Evolutionary conservation across 1,284 basidiomycete species (phyloP), one percentile per base, ranked within the genome.

Genomic region (Apiotrichum domesticum): DNA sequence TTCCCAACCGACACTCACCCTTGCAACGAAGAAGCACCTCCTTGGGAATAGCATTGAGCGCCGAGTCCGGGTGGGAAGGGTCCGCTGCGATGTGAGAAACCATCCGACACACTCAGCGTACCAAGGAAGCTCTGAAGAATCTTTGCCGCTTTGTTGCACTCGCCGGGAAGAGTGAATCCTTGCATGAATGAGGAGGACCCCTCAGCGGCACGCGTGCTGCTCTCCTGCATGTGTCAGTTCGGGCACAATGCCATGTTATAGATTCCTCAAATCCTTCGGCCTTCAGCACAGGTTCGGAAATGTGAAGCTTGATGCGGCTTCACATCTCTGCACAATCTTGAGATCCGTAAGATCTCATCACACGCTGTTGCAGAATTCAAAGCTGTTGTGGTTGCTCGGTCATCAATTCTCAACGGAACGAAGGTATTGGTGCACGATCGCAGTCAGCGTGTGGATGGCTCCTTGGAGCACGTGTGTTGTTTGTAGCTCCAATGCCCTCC

Each of bases 11-110:
- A 3, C 37, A 66, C 80, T 62, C 64, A 87, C 91, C 91, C 83
- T 87, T 85, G 58, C 95, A 92, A 57, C 85, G 82, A 64, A 90
- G 87, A 13, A 98, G 78, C 46, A 98, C 92, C 15, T 87, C 89
- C 76, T 97, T 97, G 8, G 96, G 96, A 65, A 98, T 90, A 5
- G 94, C 79, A 76, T 98, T 97, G 59, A 98, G 84, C 1, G 95
- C 95, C 42, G 90, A 91, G 68, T 90, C 84, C 10, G 93, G 93
- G 64, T 87, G 81, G 37, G 84, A 82, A 11, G 95, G 94, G 75
- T 97, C 87, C 60, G 95, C 95, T 92, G 35, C 10, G 21, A 80
- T 21, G 21, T 21, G 21, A 21, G 21, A 21, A 39, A 70, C 29
- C 14, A 47, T 53, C 32, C 57, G 52, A 32, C 4, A 6, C 8